Base-by-base conservation (phyloP, 2,329 filamentous ascomycete genomes). In the Stemphylium lycopersici region DNA sequence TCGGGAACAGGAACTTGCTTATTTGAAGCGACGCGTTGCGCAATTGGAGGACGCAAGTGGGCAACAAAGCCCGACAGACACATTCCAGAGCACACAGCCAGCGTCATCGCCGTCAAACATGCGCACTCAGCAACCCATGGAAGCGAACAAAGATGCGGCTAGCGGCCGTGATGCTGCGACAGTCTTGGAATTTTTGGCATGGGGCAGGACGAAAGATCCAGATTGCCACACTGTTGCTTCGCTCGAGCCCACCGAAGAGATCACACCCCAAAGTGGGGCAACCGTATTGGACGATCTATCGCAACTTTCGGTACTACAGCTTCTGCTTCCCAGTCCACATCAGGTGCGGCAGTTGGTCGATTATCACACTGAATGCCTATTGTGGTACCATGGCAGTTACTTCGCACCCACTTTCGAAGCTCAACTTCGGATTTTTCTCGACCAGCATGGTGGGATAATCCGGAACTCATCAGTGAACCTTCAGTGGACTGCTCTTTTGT, bases 141-240 rank as follows among this genome's bases (percentile, higher is more conserved):
- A 24, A 6, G 22, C 22, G 22, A 3, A 4, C 6, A 24, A 2
- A 6, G 6, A 24, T 7, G 22, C 22, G 6, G 6, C 3, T 6
- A 24, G 3, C 6, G 22, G 22, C 22, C 22, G 22, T 24, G 76
- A 78, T 65, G 77, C 78, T 0, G 78, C 77, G 2, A 78, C 78
- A 1, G 77, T 80, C 2, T 69, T 81, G 0, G 79, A 81, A 45
- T 81, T 80, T 13, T 40, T 81, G 3, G 77, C 78, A 1, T 81
- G 79, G 79, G 79, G 79, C 4, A 73, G 78, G 16, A 69, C 75
- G 36, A 81, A 81, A 59, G 74, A 80, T 33, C 56, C 55, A 20
- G 18, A 50, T 33, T 53, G 48, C n/a, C 47, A 53, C 34, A 31
- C 41, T 29, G 62, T 58, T 36, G 58, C 32, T n/a, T 50, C 32